Base-by-base conservation (phyloP, 2,329 filamentous ascomycete genomes). In the Cladorrhinum sp. region DNA sequence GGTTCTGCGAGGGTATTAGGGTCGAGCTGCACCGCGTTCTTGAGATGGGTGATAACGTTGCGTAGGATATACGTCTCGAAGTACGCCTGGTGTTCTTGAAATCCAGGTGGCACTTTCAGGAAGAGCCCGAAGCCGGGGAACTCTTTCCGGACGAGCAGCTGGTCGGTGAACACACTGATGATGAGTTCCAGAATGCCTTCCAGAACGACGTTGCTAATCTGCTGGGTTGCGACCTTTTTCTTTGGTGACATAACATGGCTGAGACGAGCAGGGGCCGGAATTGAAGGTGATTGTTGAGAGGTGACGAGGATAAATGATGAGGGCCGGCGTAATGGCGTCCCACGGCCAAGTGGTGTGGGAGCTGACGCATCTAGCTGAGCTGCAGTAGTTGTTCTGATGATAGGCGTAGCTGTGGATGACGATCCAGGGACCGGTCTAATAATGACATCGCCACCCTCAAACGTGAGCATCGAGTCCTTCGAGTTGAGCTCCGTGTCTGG, bases 221-320 rank as follows among this genome's bases (percentile, higher is more conserved):
- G 80, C 57, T 81, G 78, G 9, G 77, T 73, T 0, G 75, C 68
- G 23, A 79, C 78, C 59, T 79, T 81, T 65, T 80, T 84, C 67
- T 77, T 82, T 0, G 87, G 82, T 1, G 83, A 84, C 66, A 89
- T 81, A 16, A 85, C 78, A 13, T 85, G 83, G 29, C 83, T 86
- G 56, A 93, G 77, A 13, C 84, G 84, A 13, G 88, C 82, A 36
- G 85, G 78, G 12, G 84, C 86, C 1, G 85, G 82, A 1, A 78
- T 76, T 55, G 84, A 76, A 9, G 82, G 81, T 0, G 82, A 78
- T 59, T 85, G 84, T 59, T 90, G 85, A 2, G 90, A 84, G 5
- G 90, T 92, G 22, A 99, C 81, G 1, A 99, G 82, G 27, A 98
- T 87, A 72, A 98, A 99, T 0, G 93, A 97, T 0, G 93, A 97